Percentiles rank a stretch among this genome's conserved stretches.
Conservation (phyloP, 164 flowering plant genomes). For the Aristolochia fimbriata region DNA sequence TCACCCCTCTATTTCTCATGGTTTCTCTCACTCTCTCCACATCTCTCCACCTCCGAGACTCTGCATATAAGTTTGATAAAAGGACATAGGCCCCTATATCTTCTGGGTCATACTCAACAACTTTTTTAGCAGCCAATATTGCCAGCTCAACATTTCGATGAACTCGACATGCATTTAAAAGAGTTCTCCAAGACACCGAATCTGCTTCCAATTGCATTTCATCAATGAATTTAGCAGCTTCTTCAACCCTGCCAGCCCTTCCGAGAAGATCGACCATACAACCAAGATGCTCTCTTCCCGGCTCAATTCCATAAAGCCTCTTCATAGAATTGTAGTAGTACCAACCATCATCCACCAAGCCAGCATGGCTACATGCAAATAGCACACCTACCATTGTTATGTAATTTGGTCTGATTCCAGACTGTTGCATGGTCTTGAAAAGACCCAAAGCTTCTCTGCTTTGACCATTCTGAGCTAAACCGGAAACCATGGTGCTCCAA, state of each 20-base stretch:
- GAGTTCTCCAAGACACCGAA: conserved; percentile 63
- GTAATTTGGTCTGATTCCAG: conserved; percentile 50
- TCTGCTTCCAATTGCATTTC: conserved; percentile 71
- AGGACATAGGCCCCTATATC: conserved; percentile 67
- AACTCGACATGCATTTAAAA: conserved; percentile 72
- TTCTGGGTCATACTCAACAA: conserved; percentile 51
- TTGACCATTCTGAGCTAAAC: conserved; percentile 79
- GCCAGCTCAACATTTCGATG: conserved; percentile 58
- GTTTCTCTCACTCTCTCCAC: conserved; percentile 39
- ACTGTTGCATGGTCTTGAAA: conserved; percentile 53
- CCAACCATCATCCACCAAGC: conserved; percentile 64
- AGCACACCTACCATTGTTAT: conserved; percentile 67
- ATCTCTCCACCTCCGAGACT: conserved; percentile 60
- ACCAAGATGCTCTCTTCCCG: conserved; percentile 79
- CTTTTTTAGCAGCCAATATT: conserved; percentile 50
- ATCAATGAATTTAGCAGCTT: conserved; percentile 46
- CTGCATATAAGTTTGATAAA: conserved; percentile 65
- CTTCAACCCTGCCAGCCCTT: conserved; percentile 74
- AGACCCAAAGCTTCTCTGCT: conserved; percentile 49
- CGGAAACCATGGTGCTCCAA: conserved; percentile 90
- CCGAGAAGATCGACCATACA: conserved; percentile 91
- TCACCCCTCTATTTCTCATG: conserved; percentile 48
- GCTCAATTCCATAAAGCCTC: conserved; percentile 46
- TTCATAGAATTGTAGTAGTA: conserved; percentile 62
- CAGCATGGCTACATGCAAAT: conserved; percentile 94